Conservation (phyloP, 495 filamentous ascomycete genomes). For the Hypomontagnella submonticulosa region DNA sequence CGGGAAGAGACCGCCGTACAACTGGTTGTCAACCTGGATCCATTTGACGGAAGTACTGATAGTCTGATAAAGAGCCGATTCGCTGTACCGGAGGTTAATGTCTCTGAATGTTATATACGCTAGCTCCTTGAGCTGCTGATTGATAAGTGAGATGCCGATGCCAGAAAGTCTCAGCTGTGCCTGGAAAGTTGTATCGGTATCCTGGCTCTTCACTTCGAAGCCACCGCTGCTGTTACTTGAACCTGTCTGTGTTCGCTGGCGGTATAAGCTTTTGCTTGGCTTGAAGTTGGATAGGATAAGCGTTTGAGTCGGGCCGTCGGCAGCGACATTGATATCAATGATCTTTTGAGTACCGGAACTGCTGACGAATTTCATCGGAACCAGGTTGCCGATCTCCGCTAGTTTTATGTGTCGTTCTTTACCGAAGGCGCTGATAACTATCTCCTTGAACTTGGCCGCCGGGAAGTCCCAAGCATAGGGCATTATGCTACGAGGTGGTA, state of each 20-base stretch:
- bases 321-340: conserved; percentile 94
- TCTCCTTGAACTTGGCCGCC: conserved; percentile 93
- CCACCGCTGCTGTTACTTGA: conserved; percentile 66
- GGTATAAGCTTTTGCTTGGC: conserved; percentile 92
- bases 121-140: conserved; percentile 88
- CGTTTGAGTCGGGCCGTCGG: conserved; percentile 94
- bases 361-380: conserved; percentile 80
- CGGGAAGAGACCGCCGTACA: conserved; percentile 97
- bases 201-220: conserved; percentile 93
- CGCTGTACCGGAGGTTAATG: conserved; percentile 88
- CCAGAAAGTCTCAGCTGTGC: conserved; percentile 89
- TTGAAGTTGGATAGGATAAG: conserved; percentile 95
- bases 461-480: conserved; percentile 99
- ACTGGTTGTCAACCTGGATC: conserved; percentile 99
- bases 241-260: conserved; percentile 75
- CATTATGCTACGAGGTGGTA: conserved; percentile 97
- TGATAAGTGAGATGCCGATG: conserved; percentile 93
- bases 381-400: conserved; percentile 93
- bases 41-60: conserved; percentile 91
- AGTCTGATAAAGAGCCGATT: conserved; percentile 93
- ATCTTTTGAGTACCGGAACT: conserved; percentile 76
- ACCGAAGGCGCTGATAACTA: conserved; percentile 80
- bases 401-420: conserved; percentile 92
- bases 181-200: conserved; percentile 87
- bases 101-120: conserved; percentile 95